Evolutionary conservation across 495 filamentous ascomycete species (phyloP), one percentile per base, ranked within the genome.

Genomic region (Cercophora samala): DNA sequence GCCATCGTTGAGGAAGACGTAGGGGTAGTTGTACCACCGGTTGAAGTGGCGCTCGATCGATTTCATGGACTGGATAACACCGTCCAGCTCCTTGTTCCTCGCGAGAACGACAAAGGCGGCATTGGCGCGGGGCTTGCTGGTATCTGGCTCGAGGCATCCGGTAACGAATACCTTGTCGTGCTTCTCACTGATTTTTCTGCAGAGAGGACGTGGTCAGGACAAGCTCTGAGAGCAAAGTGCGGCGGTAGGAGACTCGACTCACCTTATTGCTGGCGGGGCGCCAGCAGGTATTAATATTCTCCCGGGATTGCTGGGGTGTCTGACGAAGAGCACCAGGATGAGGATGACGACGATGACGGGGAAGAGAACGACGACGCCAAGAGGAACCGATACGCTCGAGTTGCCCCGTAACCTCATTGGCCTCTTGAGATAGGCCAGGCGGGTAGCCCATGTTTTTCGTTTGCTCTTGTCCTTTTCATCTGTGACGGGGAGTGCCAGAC

Each of bases 21-120:
- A 99, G 29, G 95, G 95, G 76, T 99, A 99, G 77, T 97, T 85
- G 77, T 93, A 99, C 96, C 96, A 98, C 66, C 94, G 87, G 79
- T 99, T 99, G 86, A 99, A 99, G 76, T 99, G 95, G 67, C 95
- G 86, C 82, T 99, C 95, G 69, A 99, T 95, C 61, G 93, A 97
- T 82, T 97, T 97, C 69, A 99, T 85, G 9, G 93, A 97, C 80
- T 97, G 91, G 58, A 98, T 88, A 32, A 99, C 95, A 63, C 95
- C 95, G 0, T 96, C 93, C 67, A 99, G 73, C 79, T 99, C 95
- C 85, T 97, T 96, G 77, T 99, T 97, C 70, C 95, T 84, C 24
- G 95, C 95, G 63, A 99, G 86, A 21, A 99, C 93, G 68, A 99
- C 96, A 68, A 99, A 95, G 18, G 91, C 93, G 60, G 92, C 95